Evolutionary conservation across 2,329 filamentous ascomycete species (phyloP).

Genomic region (Berkeleyomyces rouxiae): DNA sequence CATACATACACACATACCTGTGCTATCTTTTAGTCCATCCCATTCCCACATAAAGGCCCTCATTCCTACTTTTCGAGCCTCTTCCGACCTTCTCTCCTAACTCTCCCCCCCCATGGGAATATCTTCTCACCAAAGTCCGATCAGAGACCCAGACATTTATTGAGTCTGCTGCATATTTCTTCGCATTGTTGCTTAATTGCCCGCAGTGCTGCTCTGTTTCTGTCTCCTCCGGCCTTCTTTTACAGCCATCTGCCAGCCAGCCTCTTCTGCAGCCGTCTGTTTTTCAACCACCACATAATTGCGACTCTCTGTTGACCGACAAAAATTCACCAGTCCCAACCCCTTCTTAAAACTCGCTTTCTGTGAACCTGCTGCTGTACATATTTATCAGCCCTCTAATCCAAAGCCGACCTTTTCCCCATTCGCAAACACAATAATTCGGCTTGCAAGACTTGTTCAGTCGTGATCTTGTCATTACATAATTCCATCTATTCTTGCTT

Average conservation of each 20-base stretch:
- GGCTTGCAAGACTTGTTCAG: background rate
- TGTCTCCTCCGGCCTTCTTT: background rate
- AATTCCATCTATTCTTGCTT: background rate
- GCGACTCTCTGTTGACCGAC: background rate
- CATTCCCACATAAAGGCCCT: constrained; percentile 1
- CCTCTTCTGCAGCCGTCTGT: background rate
- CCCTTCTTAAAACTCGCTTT: background rate
- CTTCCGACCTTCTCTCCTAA: background rate
- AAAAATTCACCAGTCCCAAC: background rate
- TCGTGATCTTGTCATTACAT: background rate
- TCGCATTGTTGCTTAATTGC: background rate
- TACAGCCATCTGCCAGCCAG: background rate
- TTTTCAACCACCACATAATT: constrained; percentile 3
- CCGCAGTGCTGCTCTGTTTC: background rate
- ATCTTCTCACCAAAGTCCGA: background rate
- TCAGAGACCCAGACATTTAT: background rate
- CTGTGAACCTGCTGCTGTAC: background rate
- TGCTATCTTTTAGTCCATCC: background rate
- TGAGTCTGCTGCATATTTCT: background rate
- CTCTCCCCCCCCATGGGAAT: background rate
- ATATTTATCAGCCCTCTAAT: background rate
- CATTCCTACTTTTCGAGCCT: background rate
- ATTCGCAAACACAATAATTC: background rate
- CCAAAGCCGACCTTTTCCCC: background rate
- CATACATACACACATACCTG: background rate